Percentiles rank a stretch among this genome's conserved stretches.
Evolutionary conservation across 805 yeast species (phyloP).

Genomic region (Lachancea nothofagi): DNA sequence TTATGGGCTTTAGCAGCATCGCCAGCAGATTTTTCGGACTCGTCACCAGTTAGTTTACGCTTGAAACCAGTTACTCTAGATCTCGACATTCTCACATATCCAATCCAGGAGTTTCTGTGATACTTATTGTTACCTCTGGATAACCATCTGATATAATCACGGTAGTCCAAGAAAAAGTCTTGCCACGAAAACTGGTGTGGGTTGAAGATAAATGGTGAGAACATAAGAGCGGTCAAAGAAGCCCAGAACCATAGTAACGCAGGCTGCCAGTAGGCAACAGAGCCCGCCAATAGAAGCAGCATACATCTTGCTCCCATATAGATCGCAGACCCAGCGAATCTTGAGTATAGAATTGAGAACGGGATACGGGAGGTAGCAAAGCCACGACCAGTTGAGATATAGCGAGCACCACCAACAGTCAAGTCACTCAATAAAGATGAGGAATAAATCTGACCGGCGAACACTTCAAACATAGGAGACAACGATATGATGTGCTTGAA

Average conservation of each 20-base stretch:
- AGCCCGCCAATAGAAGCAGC: slow-evolving; percentile 66
- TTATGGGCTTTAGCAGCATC: slow-evolving; percentile 80
- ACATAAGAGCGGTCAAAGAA: slow-evolving; percentile 76
- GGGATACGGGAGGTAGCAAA: slow-evolving; percentile 78
- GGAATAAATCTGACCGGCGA: slow-evolving; percentile 74
- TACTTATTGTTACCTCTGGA: slow-evolving; percentile 87
- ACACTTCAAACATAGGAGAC: slow-evolving; percentile 79
- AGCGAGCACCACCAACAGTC: slow-evolving; percentile 81
- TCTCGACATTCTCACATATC: slow-evolving; percentile 75
- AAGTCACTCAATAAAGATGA: slow-evolving; percentile 65
- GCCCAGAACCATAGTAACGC: slow-evolving; percentile 97
- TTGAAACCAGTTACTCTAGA: slow-evolving; percentile 84
- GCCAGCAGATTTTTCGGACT: slow-evolving; percentile 78
- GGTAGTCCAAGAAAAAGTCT: slow-evolving; percentile 93
- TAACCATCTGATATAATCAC: slow-evolving; percentile 86
- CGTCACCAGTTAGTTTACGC: slow-evolving; percentile 64
- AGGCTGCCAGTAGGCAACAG: slow-evolving; percentile 84
- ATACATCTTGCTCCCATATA: slow-evolving; percentile 78
- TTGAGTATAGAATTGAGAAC: slow-evolving; percentile 64
- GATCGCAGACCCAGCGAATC: slow-evolving; percentile 78
- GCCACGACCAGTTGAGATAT: slow-evolving; percentile 82
- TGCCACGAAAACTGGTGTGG: slow-evolving; percentile 97
- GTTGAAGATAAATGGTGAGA: slow-evolving; percentile 91
- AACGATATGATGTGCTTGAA: slow-evolving; percentile 61
- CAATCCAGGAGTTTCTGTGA: slow-evolving; percentile 88